phyloP scores from a whole-genome alignment of 2,329 filamentous ascomycete species.

The Seiridium cupressi region DNA sequence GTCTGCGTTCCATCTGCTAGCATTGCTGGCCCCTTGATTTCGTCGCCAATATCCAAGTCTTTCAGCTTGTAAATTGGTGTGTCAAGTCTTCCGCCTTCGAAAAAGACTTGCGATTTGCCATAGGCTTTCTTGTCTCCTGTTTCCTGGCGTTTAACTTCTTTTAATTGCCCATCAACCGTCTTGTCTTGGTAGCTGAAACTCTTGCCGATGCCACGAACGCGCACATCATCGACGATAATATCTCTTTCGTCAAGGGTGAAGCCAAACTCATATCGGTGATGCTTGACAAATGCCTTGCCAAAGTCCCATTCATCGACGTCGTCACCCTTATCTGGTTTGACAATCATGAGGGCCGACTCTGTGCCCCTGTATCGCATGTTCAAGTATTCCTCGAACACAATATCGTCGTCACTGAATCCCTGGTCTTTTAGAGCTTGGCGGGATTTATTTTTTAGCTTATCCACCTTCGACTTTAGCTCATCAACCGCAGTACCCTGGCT shows the following conservation, averaged over 20 bases:
- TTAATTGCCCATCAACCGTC: slow-evolving; percentile 82
- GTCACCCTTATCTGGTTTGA: slow-evolving; percentile 65
- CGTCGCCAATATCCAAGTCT: slow-evolving; percentile 69
- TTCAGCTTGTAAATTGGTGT: slow-evolving; percentile 84
- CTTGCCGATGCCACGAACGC: slow-evolving; percentile 85
- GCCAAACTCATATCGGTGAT: slow-evolving; percentile 90
- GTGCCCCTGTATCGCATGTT: slow-evolving; percentile 93
- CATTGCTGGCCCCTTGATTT: slow-evolving; percentile 77
- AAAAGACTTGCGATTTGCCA: slow-evolving; percentile 72
- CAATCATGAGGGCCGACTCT: slow-evolving; percentile 86
- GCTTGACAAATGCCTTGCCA: slow-evolving; percentile 77
- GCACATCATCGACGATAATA: slow-evolving; percentile 86
- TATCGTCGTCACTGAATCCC: slow-evolving; percentile 72
- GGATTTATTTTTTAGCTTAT: slow-evolving; percentile 76
- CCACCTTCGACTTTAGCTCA: slow-evolving; percentile 71
- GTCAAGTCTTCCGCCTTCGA: slow-evolving; percentile 73
- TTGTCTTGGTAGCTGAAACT: slow-evolving; percentile 77
- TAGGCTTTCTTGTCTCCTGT: slow-evolving; percentile 60
- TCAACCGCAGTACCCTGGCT: slow-evolving; percentile 56
- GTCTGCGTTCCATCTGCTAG: slow-evolving; percentile 88
- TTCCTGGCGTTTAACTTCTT: slow-evolving; percentile 61
- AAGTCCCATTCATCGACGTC: slow-evolving; percentile 73
- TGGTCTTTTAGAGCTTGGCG: slow-evolving; percentile 67
- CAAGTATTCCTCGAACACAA: slow-evolving; percentile 87
- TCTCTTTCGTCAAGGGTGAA: slow-evolving; percentile 83